A percentile compares a stretch with the other conserved stretches of the same genome.
These are phyloP conservation scores for Citrullus amarus DNA, from an alignment of 306 rosid species.

Conservation along the genomic window DNA sequence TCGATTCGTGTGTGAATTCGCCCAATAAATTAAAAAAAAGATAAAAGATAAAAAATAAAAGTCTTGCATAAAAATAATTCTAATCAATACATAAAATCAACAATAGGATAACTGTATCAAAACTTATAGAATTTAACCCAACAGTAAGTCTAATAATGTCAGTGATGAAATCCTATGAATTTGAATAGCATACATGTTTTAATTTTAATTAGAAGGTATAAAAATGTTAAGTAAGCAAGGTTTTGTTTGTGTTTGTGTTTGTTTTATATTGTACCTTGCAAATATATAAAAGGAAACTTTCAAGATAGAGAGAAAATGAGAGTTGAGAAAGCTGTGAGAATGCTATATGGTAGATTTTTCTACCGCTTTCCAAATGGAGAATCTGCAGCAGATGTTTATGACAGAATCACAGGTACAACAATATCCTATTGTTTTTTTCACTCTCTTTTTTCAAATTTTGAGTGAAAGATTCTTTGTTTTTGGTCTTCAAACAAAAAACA, in stretches of 20 bases:
- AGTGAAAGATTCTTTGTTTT: background rate
- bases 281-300: constrained; percentile 48
- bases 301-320: constrained; percentile 80
- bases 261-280: background rate
- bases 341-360: constrained; percentile 80
- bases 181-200: too few species aligned
- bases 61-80: too few species aligned
- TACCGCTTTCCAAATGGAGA: constrained; percentile 85
- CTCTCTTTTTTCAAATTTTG: background rate
- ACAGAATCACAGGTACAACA: constrained; percentile 64
- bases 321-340: constrained; percentile 37
- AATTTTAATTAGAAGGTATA: too few species aligned
- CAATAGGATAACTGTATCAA: too few species aligned
- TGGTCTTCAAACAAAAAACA: background rate
- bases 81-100: too few species aligned
- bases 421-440: background rate
- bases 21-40: too few species aligned
- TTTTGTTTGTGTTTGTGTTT: background rate
- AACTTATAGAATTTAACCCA: too few species aligned
- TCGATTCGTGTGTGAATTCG: too few species aligned
- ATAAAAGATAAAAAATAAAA: too few species aligned
- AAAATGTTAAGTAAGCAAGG: background rate
- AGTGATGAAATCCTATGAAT: too few species aligned
- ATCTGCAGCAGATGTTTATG: constrained; percentile 95
- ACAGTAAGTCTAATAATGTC: too few species aligned